Evolutionary conservation across 2,329 filamentous ascomycete species (phyloP).

Genomic region (Neophaeococcomyces aloes): DNA sequence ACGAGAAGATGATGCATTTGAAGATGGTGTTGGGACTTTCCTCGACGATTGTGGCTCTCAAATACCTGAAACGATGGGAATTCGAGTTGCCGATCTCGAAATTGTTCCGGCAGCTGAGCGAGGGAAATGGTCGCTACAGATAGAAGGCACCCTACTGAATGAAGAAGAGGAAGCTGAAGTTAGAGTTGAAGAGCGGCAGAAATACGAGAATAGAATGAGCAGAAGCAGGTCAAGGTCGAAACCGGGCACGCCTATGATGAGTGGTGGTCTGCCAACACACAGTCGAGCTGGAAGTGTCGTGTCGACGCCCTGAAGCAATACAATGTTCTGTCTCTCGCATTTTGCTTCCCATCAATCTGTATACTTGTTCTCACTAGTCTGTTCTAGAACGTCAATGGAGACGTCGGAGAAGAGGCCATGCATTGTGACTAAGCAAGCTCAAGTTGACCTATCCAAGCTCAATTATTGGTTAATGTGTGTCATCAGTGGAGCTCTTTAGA

Average conservation of each 20-base stretch:
- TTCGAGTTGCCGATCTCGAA: constrained; percentile 77
- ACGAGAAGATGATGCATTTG: constrained; percentile 28
- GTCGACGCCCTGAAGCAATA: not conserved
- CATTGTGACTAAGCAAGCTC: not conserved
- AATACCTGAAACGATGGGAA: constrained; percentile 60
- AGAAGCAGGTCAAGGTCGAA: constrained; percentile 23
- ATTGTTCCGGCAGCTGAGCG: constrained; percentile 57
- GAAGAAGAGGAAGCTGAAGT: constrained; percentile 55
- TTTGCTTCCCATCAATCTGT: too few species aligned
- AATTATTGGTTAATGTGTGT: not conserved
- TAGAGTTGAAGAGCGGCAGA: constrained; percentile 42
- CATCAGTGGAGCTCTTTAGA: not conserved
- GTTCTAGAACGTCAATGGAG: too few species aligned
- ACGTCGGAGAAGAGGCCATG: too few species aligned
- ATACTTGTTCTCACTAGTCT: too few species aligned
- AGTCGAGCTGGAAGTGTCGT: not conserved
- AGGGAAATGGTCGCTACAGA: constrained; percentile 63
- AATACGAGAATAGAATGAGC: constrained; percentile 27
- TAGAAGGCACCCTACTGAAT: constrained; percentile 77
- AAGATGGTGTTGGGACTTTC: constrained; percentile 61
- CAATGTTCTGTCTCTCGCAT: too few species aligned
- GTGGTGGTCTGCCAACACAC: constrained; percentile 9
- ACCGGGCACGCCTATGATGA: constrained; percentile 13
- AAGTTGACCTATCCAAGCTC: not conserved
- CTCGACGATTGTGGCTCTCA: constrained; percentile 58